These are phyloP conservation scores for Kodamaea nitidulidarum DNA, from an alignment of 805 yeast genomes.

Conservation along the genomic window DNA sequence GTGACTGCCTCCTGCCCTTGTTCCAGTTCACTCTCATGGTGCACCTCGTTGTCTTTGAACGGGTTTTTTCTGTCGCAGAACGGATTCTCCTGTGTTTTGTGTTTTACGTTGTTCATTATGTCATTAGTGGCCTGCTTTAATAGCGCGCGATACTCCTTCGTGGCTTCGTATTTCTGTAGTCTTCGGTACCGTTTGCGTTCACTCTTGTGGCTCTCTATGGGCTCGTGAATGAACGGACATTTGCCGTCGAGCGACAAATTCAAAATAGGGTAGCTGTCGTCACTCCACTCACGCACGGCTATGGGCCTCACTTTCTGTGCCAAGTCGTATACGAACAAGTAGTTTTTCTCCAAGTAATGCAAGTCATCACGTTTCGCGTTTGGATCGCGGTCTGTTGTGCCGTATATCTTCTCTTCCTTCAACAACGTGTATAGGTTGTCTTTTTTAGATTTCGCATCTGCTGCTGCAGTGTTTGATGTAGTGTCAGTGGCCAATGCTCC, in stretches of 20 bases:
- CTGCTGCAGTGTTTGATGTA: not conserved
- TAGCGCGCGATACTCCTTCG: constrained; percentile 38
- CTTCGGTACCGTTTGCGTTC: constrained; percentile 40
- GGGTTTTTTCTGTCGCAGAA: constrained; percentile 24
- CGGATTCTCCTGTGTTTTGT: constrained; percentile 14
- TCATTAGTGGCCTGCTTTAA: constrained; percentile 33
- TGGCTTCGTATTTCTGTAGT: constrained; percentile 37
- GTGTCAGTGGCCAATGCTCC: not conserved
- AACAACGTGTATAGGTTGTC: constrained; percentile 48
- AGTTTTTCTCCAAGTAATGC: constrained; percentile 69
- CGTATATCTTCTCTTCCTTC: constrained; percentile 79
- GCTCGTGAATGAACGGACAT: constrained; percentile 76
- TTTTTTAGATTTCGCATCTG: constrained; percentile 8
- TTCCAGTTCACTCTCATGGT: constrained; percentile 8
- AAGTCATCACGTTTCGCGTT: constrained; percentile 79
- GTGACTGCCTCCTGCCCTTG: constrained; percentile 12
- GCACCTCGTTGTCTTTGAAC: constrained; percentile 20
- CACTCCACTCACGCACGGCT: constrained; percentile 75
- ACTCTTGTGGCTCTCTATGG: constrained; percentile 33
- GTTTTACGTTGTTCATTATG: constrained; percentile 26
- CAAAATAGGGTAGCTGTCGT: constrained; percentile 51
- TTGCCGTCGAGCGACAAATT: constrained; percentile 65
- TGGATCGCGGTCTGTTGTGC: constrained; percentile 87
- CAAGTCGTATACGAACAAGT: constrained; percentile 75
- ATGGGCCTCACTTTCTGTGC: constrained; percentile 76